Conservation (phyloP, 495 filamentous ascomycete genomes). For the Aspergillus indologenus region DNA sequence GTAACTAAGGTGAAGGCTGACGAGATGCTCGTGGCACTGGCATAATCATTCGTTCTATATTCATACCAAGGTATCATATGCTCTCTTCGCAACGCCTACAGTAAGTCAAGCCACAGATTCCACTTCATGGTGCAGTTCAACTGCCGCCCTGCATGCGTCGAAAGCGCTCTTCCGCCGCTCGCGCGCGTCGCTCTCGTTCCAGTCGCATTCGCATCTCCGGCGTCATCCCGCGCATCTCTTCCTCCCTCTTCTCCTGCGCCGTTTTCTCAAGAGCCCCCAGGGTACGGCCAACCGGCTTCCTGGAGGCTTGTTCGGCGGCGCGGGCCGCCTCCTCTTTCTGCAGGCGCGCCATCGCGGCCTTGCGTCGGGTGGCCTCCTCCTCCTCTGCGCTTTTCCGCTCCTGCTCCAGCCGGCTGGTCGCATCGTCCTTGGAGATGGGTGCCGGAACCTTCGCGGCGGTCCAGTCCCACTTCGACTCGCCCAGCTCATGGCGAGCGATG, state of each 20-base stretch:
- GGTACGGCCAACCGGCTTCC: constrained; percentile 43
- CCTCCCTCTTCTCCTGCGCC: constrained; percentile 70
- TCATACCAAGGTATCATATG: constrained; percentile 7
- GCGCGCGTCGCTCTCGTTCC: constrained; percentile 76
- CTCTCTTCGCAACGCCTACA: constrained; percentile 5
- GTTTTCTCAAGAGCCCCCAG: constrained; percentile 59
- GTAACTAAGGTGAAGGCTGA: too few species aligned
- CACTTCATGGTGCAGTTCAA: too few species aligned
- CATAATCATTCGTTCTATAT: constrained; percentile 5
- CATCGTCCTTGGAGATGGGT: constrained; percentile 64
- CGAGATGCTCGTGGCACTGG: too few species aligned
- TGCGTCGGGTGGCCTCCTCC: constrained; percentile 56
- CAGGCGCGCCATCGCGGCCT: constrained; percentile 62
- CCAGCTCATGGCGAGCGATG: constrained; percentile 75
- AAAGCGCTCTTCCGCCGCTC: constrained; percentile 85
- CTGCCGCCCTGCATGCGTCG: constrained; percentile 50
- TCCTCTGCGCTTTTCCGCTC: constrained; percentile 58
- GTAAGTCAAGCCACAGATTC: too few species aligned
- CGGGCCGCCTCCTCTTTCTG: constrained; percentile 62
- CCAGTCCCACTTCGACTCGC: constrained; percentile 80
- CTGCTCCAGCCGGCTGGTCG: constrained; percentile 56
- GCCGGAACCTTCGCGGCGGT: constrained; percentile 66
- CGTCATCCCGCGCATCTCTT: constrained; percentile 80
- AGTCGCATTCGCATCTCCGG: constrained; percentile 76
- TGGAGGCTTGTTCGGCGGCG: constrained; percentile 37